Percentiles rank a stretch among this genome's conserved stretches.
Conservation (phyloP, 306 rosid species). For the Fragaria ananassa region DNA sequence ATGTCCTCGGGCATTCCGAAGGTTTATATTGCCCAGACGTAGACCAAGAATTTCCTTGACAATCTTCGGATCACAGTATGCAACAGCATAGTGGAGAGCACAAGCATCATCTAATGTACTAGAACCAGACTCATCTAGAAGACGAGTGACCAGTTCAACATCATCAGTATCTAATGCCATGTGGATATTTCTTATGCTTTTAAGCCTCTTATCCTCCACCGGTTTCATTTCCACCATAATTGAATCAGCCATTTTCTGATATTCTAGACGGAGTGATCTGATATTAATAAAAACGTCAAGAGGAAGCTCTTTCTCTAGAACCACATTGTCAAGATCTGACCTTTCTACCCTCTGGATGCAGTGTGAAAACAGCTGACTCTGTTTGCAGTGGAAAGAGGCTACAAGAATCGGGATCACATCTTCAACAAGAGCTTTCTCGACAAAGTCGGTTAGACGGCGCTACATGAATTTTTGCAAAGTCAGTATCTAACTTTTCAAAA, state of each 20-base stretch:
- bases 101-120: slow-evolving; percentile 65
- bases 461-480: slow-evolving; percentile 34
- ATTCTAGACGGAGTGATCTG: slow-evolving; percentile 36
- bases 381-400: slow-evolving; percentile 61
- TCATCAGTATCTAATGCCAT: slow-evolving; percentile 86
- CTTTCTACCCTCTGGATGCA: slow-evolving; percentile 70
- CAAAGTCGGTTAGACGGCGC: slow-evolving; percentile 73
- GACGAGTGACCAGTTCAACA: slow-evolving; percentile 72
- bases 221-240: slow-evolving; percentile 40
- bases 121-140: slow-evolving; percentile 55
- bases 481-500: slow-evolving; percentile 18
- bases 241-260: slow-evolving; percentile 33
- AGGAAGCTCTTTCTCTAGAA: slow-evolving; percentile 78
- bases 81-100: slow-evolving; percentile 81
- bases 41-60: slow-evolving; percentile 68
- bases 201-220: slow-evolving; percentile 42
- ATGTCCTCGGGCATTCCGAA: slow-evolving; percentile 49
- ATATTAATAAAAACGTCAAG: slow-evolving; percentile 43
- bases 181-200: slow-evolving; percentile 46
- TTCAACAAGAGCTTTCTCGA: slow-evolving; percentile 83
- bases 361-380: slow-evolving; percentile 49
- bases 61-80: slow-evolving; percentile 83
- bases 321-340: slow-evolving; percentile 56
- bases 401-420: slow-evolving; percentile 72
- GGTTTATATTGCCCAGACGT: slow-evolving; percentile 48